Evolutionary conservation across 495 filamentous ascomycete species (phyloP), one percentile per base, ranked within the genome.

Genomic region (Penicillium chermesinum): DNA sequence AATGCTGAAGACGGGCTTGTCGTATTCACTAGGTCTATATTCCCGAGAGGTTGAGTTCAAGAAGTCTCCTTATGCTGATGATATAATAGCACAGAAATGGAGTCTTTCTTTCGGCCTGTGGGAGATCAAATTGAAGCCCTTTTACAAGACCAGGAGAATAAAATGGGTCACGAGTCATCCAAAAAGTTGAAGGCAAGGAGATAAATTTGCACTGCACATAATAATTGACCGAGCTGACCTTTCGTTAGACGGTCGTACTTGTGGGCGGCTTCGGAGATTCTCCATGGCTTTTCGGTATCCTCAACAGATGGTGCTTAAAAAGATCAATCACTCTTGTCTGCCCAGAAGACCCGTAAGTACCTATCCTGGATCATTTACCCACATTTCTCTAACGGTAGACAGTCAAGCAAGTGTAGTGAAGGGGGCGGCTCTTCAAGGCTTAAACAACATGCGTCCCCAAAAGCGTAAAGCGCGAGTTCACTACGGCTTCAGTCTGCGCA

Each of bases 181-280:
- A n/a, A n/a, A n/a, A n/a, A n/a, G n/a, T n/a, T n/a, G n/a, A n/a
- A n/a, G n/a, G n/a, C n/a, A n/a, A n/a, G n/a, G n/a, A n/a, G n/a
- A n/a, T n/a, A n/a, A n/a, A n/a, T n/a, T n/a, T n/a, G n/a, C n/a
- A n/a, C n/a, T n/a, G n/a, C n/a, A n/a, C n/a, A n/a, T n/a, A n/a
- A n/a, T n/a, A n/a, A n/a, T n/a, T n/a, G n/a, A n/a, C n/a, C n/a
- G 42, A n/a, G 45, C 36, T 38, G 56, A 10, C 43, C 38, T 0
- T 14, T 50, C 16, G 53, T 44, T 65, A 74, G 52, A 72, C 75
- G 18, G 78, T 87, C 20, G 71, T 87, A n/a, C 71, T 86, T 1
- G 83, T 85, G n/a, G 84, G 84, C 5, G 84, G 84, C 1, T 85
- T 86, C 49, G 83, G 83, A 10, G 73, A 77, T 40, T 83, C 76